Base-by-base conservation (phyloP, 768 basidiomycete species). In the Termitomyces sp. region DNA sequence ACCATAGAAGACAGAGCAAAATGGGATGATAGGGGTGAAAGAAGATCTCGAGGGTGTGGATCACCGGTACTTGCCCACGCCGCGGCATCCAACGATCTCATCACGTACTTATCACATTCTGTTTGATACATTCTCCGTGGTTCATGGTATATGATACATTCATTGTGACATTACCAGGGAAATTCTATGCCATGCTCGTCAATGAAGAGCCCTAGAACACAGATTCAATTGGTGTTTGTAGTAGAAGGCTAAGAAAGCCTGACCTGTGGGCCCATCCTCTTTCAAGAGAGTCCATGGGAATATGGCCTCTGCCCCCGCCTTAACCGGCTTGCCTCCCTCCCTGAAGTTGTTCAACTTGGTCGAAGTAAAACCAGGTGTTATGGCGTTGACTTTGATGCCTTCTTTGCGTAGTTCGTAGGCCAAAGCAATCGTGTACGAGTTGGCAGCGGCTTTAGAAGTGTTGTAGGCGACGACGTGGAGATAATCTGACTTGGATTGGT, bases 361-460 rank as follows among this genome's bases (percentile, higher is more conserved):
- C 32, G 77, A 71, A 1, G 77, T 81, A 60, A 73, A 87, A 0
- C 88, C 88, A 15, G 88, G 88, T 0, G 85, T 85, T 4, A 88
- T 73, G 1, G 79, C 75, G 68, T 89, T 89, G 48, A 87, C 83
- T 60, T 83, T 82, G 64, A 89, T 85, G 25, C 71, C 71, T 59
- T 79, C 74, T 20, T 70, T 65, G 3, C 77, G 79, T 74, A 89
- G 79, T 70, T 89, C 87, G 15, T 83, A 79, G 1, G 88, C 85
- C n/a, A 90, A 74, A 1, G 82, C 83, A 60, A 83, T 85, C 0
- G 80, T 75, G 54, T 89, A 82, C 47, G 82, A 81, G 50, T 86
- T 84, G 0, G 83, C 84, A 8, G 89, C 89, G 0, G 84, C 87
- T 74, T 90, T 90, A 62, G 84, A 86, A 2, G 87, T 85, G 65